phyloP scores from a whole-genome alignment of 768 basidiomycete species.

The Boletus subcaerulescens region DNA sequence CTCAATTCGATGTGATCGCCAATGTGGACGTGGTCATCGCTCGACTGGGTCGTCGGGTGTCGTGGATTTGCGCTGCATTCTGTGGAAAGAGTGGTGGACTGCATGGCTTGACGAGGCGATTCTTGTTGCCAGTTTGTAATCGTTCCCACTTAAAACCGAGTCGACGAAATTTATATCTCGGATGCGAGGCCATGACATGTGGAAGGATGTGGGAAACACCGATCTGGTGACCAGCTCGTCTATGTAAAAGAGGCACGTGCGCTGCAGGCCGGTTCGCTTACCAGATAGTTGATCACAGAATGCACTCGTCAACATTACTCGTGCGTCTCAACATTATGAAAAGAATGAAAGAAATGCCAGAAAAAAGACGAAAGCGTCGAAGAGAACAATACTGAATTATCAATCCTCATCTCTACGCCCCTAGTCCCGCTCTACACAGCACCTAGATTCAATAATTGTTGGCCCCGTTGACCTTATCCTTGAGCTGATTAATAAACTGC shows the following conservation, averaged over 20 bases:
- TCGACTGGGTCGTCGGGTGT: slow-evolving; percentile 1
- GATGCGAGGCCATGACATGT: background rate
- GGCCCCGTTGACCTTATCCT: slow-evolving; percentile 65
- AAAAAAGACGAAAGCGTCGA: background rate
- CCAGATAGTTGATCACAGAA: too few relatives aligned
- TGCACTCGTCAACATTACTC: background rate
- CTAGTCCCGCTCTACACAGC: background rate
- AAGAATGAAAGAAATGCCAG: background rate
- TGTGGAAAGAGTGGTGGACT: slow-evolving; percentile 1
- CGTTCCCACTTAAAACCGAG: too few relatives aligned
- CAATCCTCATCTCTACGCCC: background rate
- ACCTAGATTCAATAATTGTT: slow-evolving; percentile 27
- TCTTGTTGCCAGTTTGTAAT: background rate
- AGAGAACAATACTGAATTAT: background rate
- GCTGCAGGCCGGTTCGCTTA: too few relatives aligned
- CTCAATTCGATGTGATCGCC: slow-evolving; percentile 1
- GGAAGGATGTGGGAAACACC: background rate
- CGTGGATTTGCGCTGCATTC: slow-evolving; percentile 7
- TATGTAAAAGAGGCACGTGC: too few relatives aligned
- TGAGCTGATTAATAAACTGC: slow-evolving; percentile 86
- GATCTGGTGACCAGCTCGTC: too few relatives aligned
- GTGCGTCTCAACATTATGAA: background rate
- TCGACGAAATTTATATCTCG: background rate
- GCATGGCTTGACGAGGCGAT: slow-evolving; percentile 8
- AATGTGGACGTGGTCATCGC: background rate